Percentiles rank a stretch among this genome's conserved stretches.
phyloP scores from a whole-genome alignment of 345 rosid genomes.

The Tarenaya hassleriana region DNA sequence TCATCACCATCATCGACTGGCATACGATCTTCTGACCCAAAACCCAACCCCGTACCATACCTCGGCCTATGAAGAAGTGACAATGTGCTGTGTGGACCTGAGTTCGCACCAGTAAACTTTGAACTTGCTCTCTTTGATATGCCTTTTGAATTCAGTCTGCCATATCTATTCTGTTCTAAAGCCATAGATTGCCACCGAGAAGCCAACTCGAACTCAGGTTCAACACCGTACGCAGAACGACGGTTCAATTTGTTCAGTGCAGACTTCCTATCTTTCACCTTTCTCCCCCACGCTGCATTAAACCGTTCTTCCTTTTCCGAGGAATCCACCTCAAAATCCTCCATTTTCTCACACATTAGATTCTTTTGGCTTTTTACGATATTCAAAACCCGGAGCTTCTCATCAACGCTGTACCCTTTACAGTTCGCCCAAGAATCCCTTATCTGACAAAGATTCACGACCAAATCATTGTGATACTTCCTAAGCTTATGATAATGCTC shows the following conservation, averaged over 20 bases:
- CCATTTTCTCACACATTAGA: conserved; percentile 66
- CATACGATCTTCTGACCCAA: conserved; percentile 44
- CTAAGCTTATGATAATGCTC: conserved; percentile 75
- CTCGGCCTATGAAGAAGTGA: conserved; percentile 34
- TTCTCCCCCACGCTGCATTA: conserved; percentile 55
- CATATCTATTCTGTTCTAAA: conserved; percentile 39
- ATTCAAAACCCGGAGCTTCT: conserved; percentile 84
- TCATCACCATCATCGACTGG: conserved; percentile 43
- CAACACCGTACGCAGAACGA: conserved; percentile 34
- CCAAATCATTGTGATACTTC: conserved; percentile 78
- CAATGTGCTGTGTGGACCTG: conserved; percentile 38
- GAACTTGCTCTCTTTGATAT: conserved; percentile 45
- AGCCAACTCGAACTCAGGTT: conserved; percentile 43
- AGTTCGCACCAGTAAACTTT: conserved; percentile 45
- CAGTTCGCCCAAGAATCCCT: conserved; percentile 88
- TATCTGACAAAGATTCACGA: conserved; percentile 64
- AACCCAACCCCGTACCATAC: conserved; percentile 40
- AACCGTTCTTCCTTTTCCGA: conserved; percentile 53
- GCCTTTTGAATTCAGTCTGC: conserved; percentile 60
- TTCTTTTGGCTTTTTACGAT: conserved; percentile 76
- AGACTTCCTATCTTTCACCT: conserved; percentile 49
- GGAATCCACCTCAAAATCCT: conserved; percentile 54
- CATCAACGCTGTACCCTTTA: conserved; percentile 75
- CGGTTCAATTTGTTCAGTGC: conserved; percentile 33
- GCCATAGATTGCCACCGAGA: conserved; percentile 31